Evolutionary conservation across 495 filamentous ascomycete genomes (phyloP), one percentile per base, ranked within the genome.

Genomic region (Podospora didyma): DNA sequence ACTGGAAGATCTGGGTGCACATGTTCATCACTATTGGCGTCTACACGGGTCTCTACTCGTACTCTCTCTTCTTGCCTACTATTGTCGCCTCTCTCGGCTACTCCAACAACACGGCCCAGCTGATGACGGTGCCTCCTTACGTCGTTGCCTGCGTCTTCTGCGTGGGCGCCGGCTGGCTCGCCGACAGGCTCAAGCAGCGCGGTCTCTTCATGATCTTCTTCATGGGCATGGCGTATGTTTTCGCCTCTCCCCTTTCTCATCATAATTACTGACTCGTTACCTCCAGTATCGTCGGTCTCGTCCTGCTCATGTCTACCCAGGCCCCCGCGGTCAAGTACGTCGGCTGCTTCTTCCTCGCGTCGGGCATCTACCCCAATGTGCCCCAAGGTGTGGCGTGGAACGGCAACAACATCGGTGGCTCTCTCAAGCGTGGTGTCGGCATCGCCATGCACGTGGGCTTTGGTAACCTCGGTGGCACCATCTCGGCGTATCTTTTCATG

Each of bases 381-480:
- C 88, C 87, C 2, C 83, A 87, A 54, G 84, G 87, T 49, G 76
- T 92, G 10, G 86, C 86, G 0, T 92, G 88, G 89, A 89, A 89
- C 46, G 87, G 88, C 12, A 89, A 89, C 72, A 92, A 92, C 65
- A 87, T 90, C 46, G 87, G 86, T 21, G 89, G 89, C 1, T 88
- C 89, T 53, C 88, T 87, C 11, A 92, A 92, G 69, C 83, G 89
- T 23, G 84, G 82, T 53, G 86, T 88, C 41, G 88, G 87, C 41
- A 90, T 90, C 54, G 89, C 89, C n/a, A 82, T 90, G 78, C 89
- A 92, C 67, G 87, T 92, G 48, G 84, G 81, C 20, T 89, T 92
- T 61, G 89, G 88, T 49, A 90, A 90, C 67, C 69, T 89, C 7
- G 88, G 88, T 19, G 88, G 86, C 23, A 82, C 83, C 9, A 70